These are phyloP conservation scores for Sphaerulina populicola DNA, from an alignment of 2,329 filamentous ascomycete species.

Conservation along the genomic window DNA sequence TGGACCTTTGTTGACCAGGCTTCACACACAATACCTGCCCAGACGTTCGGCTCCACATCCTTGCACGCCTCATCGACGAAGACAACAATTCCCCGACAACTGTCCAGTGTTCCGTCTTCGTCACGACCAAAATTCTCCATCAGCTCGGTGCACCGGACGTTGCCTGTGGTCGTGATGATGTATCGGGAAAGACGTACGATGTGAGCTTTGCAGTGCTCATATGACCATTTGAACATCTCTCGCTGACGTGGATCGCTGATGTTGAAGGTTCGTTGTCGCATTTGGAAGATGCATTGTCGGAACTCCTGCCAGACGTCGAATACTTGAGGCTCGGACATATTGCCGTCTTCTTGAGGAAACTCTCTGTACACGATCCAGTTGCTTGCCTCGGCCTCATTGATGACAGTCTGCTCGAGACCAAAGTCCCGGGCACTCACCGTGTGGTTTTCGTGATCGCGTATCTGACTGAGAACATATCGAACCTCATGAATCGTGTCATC, in stretches of 20 bases:
- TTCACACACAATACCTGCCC: slow-evolving; percentile 14
- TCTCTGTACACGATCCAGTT: not conserved
- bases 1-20: slow-evolving; percentile 13
- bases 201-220: not conserved
- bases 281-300: not conserved
- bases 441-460: not conserved
- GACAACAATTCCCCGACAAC: slow-evolving; percentile 11
- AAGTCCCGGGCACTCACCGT: not conserved
- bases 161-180: not conserved
- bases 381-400: not conserved
- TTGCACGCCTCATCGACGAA: slow-evolving; percentile 19
- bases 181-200: not conserved
- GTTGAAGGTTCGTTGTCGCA: not conserved
- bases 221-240: not conserved
- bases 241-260: not conserved
- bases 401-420: not conserved
- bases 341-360: not conserved
- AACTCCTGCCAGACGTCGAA: not conserved
- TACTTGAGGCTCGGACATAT: not conserved
- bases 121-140: not conserved
- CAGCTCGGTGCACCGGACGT: not conserved
- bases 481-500: not conserved
- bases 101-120: not conserved
- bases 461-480: not conserved
- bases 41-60: slow-evolving; percentile 18